These are phyloP conservation scores for Oryza officinalis DNA, from an alignment of 176 grass and related monocot species.

Conservation along the genomic window DNA sequence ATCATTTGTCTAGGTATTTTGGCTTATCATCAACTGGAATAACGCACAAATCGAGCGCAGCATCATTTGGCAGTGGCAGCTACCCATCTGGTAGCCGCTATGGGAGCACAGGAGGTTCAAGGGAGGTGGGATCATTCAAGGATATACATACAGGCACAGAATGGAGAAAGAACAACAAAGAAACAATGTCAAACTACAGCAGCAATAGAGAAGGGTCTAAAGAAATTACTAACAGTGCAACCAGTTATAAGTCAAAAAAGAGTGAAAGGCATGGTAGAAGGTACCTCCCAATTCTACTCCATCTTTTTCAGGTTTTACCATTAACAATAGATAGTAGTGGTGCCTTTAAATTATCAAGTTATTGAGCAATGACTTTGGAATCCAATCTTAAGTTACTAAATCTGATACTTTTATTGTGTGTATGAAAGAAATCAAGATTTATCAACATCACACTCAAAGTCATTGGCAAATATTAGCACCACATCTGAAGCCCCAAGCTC, in stretches of 20 bases:
- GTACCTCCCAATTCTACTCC: slow-evolving; percentile 5
- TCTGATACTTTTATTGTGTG: not conserved
- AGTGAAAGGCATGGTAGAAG: not conserved
- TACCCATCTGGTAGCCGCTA: slow-evolving; percentile 51
- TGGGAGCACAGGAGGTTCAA: slow-evolving; percentile 28
- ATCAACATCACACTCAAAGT: slow-evolving; percentile 8
- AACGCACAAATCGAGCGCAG: slow-evolving; percentile 45
- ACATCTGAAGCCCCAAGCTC: slow-evolving; percentile 18
- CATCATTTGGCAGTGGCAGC: slow-evolving; percentile 38
- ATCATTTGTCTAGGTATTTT: slow-evolving; percentile 48
- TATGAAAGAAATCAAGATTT: slow-evolving; percentile 11
- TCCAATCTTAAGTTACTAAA: not conserved
- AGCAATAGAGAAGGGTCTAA: slow-evolving; percentile 19
- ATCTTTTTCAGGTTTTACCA: not conserved
- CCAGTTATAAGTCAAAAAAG: slow-evolving; percentile 23
- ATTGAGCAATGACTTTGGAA: not conserved
- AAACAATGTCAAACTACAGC: slow-evolving; percentile 6
- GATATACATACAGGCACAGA: slow-evolving; percentile 38
- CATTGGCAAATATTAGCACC: not conserved
- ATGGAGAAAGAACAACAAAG: slow-evolving; percentile 26
- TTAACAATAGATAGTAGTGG: not conserved
- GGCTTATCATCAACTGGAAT: slow-evolving; percentile 67
- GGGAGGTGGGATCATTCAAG: slow-evolving; percentile 36
- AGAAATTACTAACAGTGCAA: slow-evolving; percentile 7
- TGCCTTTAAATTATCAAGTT: not conserved